Conservation (phyloP, 352 stramenopile genomes). For the Phytophthora cactorum region DNA sequence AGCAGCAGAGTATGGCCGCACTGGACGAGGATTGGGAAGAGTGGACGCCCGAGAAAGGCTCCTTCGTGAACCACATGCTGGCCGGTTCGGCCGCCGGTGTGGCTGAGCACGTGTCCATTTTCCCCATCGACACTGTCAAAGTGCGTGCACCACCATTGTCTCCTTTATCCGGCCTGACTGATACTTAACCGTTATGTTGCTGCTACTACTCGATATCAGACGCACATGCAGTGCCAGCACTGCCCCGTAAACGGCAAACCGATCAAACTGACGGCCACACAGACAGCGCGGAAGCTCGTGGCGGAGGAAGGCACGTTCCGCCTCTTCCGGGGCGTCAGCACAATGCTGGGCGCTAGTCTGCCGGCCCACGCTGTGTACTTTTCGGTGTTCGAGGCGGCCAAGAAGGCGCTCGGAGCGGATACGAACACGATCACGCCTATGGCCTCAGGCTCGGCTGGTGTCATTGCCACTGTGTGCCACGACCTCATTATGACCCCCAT, state of each 20-base stretch:
- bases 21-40: slow-evolving; percentile 94
- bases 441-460: slow-evolving; percentile 87
- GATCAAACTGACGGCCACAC: slow-evolving; percentile 59
- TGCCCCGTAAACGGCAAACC: slow-evolving; percentile 73
- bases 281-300: slow-evolving; percentile 70
- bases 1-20: slow-evolving; percentile 20
- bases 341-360: slow-evolving; percentile 97
- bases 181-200: neutral
- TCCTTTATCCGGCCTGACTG: neutral
- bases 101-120: slow-evolving; percentile 97
- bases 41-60: slow-evolving; percentile 92
- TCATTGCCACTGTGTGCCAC: slow-evolving; percentile 95
- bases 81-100: slow-evolving; percentile 95
- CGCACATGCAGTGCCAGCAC: slow-evolving; percentile 95
- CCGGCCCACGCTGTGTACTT: slow-evolving; percentile 96
- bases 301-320: slow-evolving; percentile 75
- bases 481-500: slow-evolving; percentile 99
- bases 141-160: slow-evolving; percentile 29
- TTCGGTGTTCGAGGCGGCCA: slow-evolving; percentile 92
- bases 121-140: slow-evolving; percentile 94
- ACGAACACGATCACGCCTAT: slow-evolving; percentile 71
- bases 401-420: slow-evolving; percentile 83
- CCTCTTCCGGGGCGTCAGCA: slow-evolving; percentile 97
- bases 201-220: slow-evolving; percentile 65
- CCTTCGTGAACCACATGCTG: slow-evolving; percentile 96